Percentiles rank a stretch among this genome's conserved stretches.
phyloP scores from a whole-genome alignment of 257 asterid species.

The Knoxia roxburghii region DNA sequence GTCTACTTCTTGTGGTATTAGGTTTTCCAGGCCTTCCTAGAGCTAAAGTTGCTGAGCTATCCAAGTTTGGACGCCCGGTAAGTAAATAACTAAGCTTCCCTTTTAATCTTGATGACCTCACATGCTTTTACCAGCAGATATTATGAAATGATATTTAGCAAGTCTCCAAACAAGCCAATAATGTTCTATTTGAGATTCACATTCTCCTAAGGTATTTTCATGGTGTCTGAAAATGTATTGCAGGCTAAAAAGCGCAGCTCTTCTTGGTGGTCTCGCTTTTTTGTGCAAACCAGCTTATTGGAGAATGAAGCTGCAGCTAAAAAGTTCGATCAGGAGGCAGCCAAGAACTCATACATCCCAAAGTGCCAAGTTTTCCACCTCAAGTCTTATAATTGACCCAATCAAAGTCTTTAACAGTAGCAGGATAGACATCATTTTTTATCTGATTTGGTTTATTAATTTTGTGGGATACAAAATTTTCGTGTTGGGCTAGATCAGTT shows the following conservation, averaged over 20 bases:
- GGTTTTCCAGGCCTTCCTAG: constrained; percentile 69
- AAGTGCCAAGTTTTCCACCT: constrained; percentile 89
- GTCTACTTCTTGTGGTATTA: constrained; percentile 14
- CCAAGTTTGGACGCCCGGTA: constrained; percentile 90
- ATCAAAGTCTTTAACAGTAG: not conserved
- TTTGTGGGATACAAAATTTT: not conserved
- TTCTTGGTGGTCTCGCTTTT: constrained; percentile 81
- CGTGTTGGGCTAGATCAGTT: constrained; percentile 5
- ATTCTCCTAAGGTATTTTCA: no score
- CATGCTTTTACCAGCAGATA: constrained; percentile 5
- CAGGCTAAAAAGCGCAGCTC: constrained; percentile 84
- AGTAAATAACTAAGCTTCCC: constrained; percentile 12
- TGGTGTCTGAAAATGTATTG: not conserved
- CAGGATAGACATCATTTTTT: not conserved
- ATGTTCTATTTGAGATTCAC: not conserved
- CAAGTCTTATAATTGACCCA: constrained; percentile 58
- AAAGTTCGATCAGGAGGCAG: constrained; percentile 67
- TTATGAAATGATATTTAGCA: not conserved
- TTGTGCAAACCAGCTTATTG: constrained; percentile 70
- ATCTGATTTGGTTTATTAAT: not conserved
- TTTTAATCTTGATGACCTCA: constrained; percentile 3
- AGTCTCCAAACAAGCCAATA: not conserved
- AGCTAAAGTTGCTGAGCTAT: constrained; percentile 61
- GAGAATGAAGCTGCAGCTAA: constrained; percentile 70
- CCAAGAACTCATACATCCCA: constrained; percentile 43